A percentile compares a stretch with the other conserved stretches of the same genome.
Conservation (phyloP, 1,284 basidiomycete species). For the Moesziomyces parantarcticus region DNA sequence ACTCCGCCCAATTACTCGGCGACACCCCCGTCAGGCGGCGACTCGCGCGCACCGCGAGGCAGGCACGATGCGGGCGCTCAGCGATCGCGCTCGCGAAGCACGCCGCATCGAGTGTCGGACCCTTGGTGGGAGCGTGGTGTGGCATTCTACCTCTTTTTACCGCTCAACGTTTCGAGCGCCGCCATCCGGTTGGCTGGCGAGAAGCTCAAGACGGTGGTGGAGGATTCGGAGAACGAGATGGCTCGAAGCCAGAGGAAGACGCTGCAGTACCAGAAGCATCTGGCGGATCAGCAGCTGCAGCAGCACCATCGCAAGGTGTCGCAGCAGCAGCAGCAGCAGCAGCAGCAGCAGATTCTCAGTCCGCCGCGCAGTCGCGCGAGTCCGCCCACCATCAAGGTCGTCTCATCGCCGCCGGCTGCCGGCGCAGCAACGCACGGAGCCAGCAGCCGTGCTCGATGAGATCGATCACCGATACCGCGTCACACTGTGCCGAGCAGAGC, state of each 20-base stretch:
- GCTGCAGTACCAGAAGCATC: conserved; percentile 42
- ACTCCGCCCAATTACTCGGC: conserved; percentile 3
- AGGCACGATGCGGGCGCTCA: neutral
- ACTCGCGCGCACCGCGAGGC: neutral
- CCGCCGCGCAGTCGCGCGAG: conserved; percentile 10
- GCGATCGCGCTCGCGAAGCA: conserved; percentile 7
- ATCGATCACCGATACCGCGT: neutral
- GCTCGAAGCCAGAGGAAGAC: conserved; percentile 35
- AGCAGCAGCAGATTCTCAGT: conserved; percentile 32
- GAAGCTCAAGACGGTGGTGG: conserved; percentile 37
- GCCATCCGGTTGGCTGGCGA: conserved; percentile 48
- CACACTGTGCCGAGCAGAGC: neutral
- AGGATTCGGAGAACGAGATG: conserved; percentile 36
- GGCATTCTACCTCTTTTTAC: conserved; percentile 53
- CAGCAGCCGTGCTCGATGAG: neutral
- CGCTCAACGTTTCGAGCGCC: conserved; percentile 47
- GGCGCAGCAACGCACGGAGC: neutral
- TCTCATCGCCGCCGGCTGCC: conserved; percentile 2
- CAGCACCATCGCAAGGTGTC: conserved; percentile 28
- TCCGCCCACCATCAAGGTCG: conserved; percentile 22
- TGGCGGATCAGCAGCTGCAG: conserved; percentile 40
- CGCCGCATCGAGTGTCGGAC: conserved; percentile 26
- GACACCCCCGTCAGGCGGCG: neutral
- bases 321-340: conserved; percentile 39
- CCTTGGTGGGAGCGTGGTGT: conserved; percentile 50